Evolutionary conservation across 495 filamentous ascomycete species (phyloP).

Genomic region (Glarea lozoyensis): DNA sequence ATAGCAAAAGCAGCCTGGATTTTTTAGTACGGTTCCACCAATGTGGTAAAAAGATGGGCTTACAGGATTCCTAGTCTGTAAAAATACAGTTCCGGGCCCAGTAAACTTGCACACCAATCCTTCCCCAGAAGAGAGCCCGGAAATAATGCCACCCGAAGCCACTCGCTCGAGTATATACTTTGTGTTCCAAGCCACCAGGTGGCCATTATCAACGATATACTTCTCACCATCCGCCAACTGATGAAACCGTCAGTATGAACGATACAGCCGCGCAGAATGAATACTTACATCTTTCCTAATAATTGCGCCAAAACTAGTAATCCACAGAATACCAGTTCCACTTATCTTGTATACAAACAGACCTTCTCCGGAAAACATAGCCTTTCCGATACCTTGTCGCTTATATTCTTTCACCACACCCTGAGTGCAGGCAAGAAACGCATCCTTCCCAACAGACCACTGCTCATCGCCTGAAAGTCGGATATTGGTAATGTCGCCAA

Average conservation of each 20-base stretch:
- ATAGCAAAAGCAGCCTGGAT: conserved; percentile 14
- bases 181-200: conserved; percentile 95
- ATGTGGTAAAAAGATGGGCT: conserved; percentile 10
- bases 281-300: conserved; percentile 83
- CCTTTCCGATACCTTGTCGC: conserved; percentile 80
- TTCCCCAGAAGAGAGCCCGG: conserved; percentile 66
- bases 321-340: conserved; percentile 73
- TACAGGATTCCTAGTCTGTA: conserved; percentile 85
- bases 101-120: conserved; percentile 90
- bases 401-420: conserved; percentile 77
- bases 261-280: background rate
- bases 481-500: conserved; percentile 83
- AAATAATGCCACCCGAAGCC: conserved; percentile 81
- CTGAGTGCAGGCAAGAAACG: conserved; percentile 68
- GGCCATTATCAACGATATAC: conserved; percentile 92
- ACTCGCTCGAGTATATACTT: conserved; percentile 86
- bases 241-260: conserved; percentile 10
- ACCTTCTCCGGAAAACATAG: conserved; percentile 88
- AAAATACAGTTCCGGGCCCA: conserved; percentile 85
- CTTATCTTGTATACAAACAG: conserved; percentile 83
- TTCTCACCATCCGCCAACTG: conserved; percentile 69
- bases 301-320: conserved; percentile 90
- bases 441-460: conserved; percentile 79
- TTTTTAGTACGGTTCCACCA: background rate
- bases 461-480: conserved; percentile 56